phyloP scores from a whole-genome alignment of 2,329 filamentous ascomycete species.

The Stemphylium beticola region DNA sequence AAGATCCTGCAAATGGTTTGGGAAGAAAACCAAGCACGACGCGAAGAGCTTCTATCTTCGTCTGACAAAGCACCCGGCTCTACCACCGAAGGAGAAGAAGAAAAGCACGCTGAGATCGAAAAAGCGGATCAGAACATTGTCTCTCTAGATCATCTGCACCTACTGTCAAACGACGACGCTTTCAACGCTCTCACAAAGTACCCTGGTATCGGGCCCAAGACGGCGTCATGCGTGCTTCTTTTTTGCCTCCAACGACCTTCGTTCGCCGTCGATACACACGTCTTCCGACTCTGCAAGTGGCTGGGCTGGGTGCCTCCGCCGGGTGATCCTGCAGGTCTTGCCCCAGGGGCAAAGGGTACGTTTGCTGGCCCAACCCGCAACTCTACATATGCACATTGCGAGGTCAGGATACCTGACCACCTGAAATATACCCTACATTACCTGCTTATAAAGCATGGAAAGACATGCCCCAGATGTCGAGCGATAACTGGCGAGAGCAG shows the following conservation, averaged over 20 bases:
- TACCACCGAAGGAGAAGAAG: constrained; percentile 54
- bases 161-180: constrained; percentile 61
- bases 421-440: constrained; percentile 69
- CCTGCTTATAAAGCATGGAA: constrained; percentile 67
- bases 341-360: constrained; percentile 46
- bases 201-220: constrained; percentile 70
- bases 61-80: constrained; percentile 50
- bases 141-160: constrained; percentile 68
- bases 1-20: constrained; percentile 74
- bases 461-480: constrained; percentile 65
- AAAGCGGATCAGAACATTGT: constrained; percentile 65
- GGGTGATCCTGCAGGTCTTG: constrained; percentile 40
- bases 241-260: constrained; percentile 69
- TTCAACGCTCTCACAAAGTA: constrained; percentile 64
- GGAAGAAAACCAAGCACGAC: constrained; percentile 68
- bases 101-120: constrained; percentile 64
- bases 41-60: constrained; percentile 53
- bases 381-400: constrained; percentile 65
- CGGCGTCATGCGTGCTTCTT: constrained; percentile 67
- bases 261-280: constrained; percentile 71
- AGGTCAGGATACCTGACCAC: constrained; percentile 66
- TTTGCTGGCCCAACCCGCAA: constrained; percentile 56
- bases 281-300: constrained; percentile 68
- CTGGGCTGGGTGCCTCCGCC: constrained; percentile 65
- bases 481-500: constrained; percentile 67